phyloP scores from a whole-genome alignment of 805 yeast species.

The Zygosaccharomyces gambellarensis region DNA sequence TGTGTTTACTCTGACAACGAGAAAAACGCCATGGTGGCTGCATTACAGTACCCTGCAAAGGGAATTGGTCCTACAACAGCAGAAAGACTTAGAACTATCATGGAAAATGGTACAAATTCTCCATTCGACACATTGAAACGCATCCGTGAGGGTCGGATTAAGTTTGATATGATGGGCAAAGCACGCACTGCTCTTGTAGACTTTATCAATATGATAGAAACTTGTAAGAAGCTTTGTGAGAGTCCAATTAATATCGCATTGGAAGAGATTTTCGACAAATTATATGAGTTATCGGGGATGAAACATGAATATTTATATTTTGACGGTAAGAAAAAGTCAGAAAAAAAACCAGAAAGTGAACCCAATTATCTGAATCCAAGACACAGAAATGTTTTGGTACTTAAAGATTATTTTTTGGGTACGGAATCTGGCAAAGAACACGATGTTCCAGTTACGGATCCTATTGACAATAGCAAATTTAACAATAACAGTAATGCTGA shows the following conservation, averaged over 20 bases:
- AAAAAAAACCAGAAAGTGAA: conserved; percentile 16
- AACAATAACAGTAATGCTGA: background rate
- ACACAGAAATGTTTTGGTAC: conserved; percentile 25
- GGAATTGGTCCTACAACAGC: conserved; percentile 62
- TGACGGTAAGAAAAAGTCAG: conserved; percentile 28
- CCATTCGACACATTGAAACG: conserved; percentile 16
- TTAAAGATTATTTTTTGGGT: conserved; percentile 25
- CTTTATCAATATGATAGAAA: conserved; percentile 24
- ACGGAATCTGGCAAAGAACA: conserved; percentile 1
- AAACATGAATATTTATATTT: conserved; percentile 23
- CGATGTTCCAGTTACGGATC: background rate
- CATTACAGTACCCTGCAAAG: conserved; percentile 55
- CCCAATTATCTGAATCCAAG: conserved; percentile 25
- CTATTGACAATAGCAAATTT: background rate
- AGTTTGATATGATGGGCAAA: conserved; percentile 19
- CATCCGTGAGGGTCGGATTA: conserved; percentile 9
- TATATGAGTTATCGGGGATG: conserved; percentile 32
- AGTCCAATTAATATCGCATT: conserved; percentile 12
- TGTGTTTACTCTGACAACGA: conserved; percentile 57
- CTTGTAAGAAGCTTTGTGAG: conserved; percentile 15
- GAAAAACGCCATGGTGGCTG: conserved; percentile 51
- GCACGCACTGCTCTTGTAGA: conserved; percentile 20
- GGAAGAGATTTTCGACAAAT: conserved; percentile 24
- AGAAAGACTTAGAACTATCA: conserved; percentile 24
- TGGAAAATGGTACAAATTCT: conserved; percentile 14